Base-by-base conservation (phyloP, 805 yeast genomes). In the Candida verbasci region DNA sequence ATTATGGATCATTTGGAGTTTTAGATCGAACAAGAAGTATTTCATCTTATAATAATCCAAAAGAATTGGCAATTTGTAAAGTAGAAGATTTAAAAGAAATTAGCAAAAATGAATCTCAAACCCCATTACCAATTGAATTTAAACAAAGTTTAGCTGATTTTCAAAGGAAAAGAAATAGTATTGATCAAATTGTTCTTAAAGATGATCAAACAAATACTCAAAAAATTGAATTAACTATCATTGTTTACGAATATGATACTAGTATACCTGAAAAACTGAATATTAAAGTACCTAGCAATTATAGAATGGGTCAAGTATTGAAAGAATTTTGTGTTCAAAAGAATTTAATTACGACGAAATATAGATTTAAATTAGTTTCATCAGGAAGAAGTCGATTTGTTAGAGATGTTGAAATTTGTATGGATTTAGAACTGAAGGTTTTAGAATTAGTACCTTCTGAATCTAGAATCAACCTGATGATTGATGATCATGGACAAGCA, bases 1-100 rank as follows among this genome's bases (percentile, higher is more conserved):
- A 85, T 25, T 88, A 86, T 37, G 98, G 94, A 47, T 86, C 87
- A 35, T 89, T 93, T 64, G 97, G 97, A 1, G 77, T 89, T 1
- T 63, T 93, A 38, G 91, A 83, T 30, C 65, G 97, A 44, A 70
- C 75, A 0, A 67, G 89, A 36, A 49, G 65, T 3, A 65, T 93
- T 18, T 65, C 78, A 2, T 77, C 91, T 0, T 86, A 87, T 55
- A 85, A 87, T 17, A 82, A 80, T 37, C 69, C 71, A 4, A 86
- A 80, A 45, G 96, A 87, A 46, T 74, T 93, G 38, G 95, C 94
- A 0, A 53, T 93, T 9, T 80, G 87, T 35, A 63, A 57, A 43
- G 86, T 84, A 2, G 47, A 62, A 2, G 71, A 67, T n/a, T 67
- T 54, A 8, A 38, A 39, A 3, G 78, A 78, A 39, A 60, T 60